These are phyloP conservation scores for Massariosphaeria phaeospora DNA, from an alignment of 495 filamentous ascomycete species.

Conservation along the genomic window DNA sequence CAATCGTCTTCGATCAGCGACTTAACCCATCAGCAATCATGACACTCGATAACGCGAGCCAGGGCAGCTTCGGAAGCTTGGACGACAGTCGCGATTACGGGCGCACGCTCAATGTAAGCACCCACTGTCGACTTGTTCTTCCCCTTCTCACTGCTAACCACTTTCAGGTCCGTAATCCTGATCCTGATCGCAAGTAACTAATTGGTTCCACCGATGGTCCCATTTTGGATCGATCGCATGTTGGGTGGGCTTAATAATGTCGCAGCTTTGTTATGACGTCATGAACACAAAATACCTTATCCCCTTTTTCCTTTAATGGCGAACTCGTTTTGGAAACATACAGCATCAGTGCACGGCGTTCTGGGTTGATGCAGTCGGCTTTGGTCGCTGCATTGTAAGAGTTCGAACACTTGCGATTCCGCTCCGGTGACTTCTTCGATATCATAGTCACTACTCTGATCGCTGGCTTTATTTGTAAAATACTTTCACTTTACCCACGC, in stretches of 20 bases:
- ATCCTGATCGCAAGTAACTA: constrained; percentile 9
- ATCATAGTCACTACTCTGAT: background rate
- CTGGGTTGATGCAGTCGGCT: background rate
- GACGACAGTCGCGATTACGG: constrained; percentile 29
- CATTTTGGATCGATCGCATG: background rate
- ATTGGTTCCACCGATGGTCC: background rate
- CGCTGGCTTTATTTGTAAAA: constrained; percentile 11
- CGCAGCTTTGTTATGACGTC: constrained; percentile 11
- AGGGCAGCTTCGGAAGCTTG: constrained; percentile 20
- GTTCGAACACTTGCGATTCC: too few relatives aligned
- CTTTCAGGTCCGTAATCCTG: constrained; percentile 19
- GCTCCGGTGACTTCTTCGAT: background rate
- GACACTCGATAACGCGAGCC: constrained; percentile 25
- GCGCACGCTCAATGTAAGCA: constrained; percentile 26
- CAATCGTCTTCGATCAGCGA: constrained; percentile 27
- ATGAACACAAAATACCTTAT: constrained; percentile 12
- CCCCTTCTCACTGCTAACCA: too few relatives aligned
- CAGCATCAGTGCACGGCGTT: constrained; percentile 20
- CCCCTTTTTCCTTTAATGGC: background rate
- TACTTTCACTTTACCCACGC: constrained; percentile 12
- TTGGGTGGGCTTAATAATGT: background rate
- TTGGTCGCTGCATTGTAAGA: constrained; percentile 6
- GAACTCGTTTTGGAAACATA: background rate
- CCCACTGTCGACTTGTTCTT: background rate
- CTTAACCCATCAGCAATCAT: constrained; percentile 31